phyloP scores from a whole-genome alignment of 2,329 filamentous ascomycete species.

The Bipolaris oryzae region DNA sequence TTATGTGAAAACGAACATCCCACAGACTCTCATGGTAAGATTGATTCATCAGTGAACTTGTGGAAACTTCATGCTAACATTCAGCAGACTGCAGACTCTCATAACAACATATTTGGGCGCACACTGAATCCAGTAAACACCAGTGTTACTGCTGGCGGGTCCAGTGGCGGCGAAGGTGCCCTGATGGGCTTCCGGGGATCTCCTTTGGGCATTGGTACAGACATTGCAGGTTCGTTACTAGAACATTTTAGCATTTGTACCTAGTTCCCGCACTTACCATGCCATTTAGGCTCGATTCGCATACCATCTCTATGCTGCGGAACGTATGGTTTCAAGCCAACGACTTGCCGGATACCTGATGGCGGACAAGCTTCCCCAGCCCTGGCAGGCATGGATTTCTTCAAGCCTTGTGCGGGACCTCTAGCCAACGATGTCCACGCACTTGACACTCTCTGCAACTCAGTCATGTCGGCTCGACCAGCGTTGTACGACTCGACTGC shows the following conservation, averaged over 20 bases:
- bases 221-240: constrained; percentile 52
- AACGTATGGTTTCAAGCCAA: constrained; percentile 58
- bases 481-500: constrained; percentile 6
- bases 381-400: constrained; percentile 1
- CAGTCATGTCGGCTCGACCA: constrained; percentile 5
- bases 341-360: constrained; percentile 57
- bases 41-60: neutral
- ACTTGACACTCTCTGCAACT: neutral
- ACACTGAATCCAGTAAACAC: constrained; percentile 66
- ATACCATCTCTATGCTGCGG: constrained; percentile 61
- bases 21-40: constrained; percentile 67
- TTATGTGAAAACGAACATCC: constrained; percentile 72
- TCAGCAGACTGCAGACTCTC: constrained; percentile 54
- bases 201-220: constrained; percentile 64
- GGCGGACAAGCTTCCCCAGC: constrained; percentile 12
- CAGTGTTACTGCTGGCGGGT: constrained; percentile 64
- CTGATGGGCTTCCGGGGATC: constrained; percentile 64
- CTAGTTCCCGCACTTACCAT: neutral
- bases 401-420: constrained; percentile 5
- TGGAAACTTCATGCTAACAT: neutral
- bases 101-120: constrained; percentile 68
- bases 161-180: constrained; percentile 68
- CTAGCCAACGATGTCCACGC: constrained; percentile 9
- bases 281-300: constrained; percentile 46
- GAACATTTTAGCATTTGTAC: neutral